A percentile compares a stretch with the other conserved stretches of the same genome.
phyloP scores from a whole-genome alignment of 2,329 filamentous ascomycete genomes.

The Fusarium xyrophilum region DNA sequence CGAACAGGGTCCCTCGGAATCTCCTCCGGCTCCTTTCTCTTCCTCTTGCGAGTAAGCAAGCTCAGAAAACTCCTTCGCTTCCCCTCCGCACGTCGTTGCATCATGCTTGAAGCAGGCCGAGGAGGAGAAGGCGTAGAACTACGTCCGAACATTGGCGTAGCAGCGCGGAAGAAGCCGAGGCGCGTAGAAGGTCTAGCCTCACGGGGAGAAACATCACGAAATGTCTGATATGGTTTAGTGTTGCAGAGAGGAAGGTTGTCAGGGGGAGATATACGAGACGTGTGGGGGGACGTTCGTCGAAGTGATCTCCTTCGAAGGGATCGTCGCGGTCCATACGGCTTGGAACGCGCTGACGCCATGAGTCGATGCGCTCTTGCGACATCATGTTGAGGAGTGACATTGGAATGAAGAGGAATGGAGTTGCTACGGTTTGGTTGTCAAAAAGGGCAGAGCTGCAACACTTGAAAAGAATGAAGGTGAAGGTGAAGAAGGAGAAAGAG shows the following conservation, averaged over 20 bases:
- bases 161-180: slow-evolving; percentile 40
- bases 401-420: neutral
- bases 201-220: slow-evolving; percentile 32
- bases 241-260: accelerated
- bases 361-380: slow-evolving; percentile 38
- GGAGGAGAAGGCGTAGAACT: slow-evolving; percentile 17
- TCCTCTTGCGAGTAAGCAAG: slow-evolving; percentile 43
- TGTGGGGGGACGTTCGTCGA: slow-evolving; percentile 43
- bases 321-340: slow-evolving; percentile 47
- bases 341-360: slow-evolving; percentile 48
- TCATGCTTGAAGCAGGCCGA: slow-evolving; percentile 20
- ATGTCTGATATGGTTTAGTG: slow-evolving; percentile 29
- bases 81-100: neutral
- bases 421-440: neutral
- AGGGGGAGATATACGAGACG: slow-evolving; percentile 37
- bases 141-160: slow-evolving; percentile 38
- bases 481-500: neutral
- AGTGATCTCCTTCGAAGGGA: slow-evolving; percentile 47
- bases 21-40: slow-evolving; percentile 26
- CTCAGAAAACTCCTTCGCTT: slow-evolving; percentile 33
- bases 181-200: slow-evolving; percentile 37
- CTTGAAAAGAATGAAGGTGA: neutral
- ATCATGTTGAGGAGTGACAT: slow-evolving; percentile 16
- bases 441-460: neutral
- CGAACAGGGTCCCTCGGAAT: slow-evolving; percentile 34